Evolutionary conservation across 768 basidiomycete species (phyloP), one percentile per base, ranked within the genome.

Genomic region (Kwoniella bestiolae): DNA sequence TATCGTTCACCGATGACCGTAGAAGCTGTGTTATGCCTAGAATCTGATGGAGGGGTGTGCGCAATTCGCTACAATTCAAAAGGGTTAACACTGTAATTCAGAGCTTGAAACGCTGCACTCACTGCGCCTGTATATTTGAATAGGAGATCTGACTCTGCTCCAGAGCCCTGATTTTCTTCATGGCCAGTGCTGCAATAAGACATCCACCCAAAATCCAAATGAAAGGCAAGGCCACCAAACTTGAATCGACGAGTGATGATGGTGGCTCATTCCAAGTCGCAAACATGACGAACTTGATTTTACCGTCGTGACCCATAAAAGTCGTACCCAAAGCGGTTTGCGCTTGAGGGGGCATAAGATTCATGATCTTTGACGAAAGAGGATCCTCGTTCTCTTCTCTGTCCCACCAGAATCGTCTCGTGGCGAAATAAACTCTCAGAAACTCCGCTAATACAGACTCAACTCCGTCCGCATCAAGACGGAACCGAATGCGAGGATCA

Each of bases 21-120:
- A 80, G 62, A 1, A 78, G 46, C 35, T 74, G 69, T 1, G 79
- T 75, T 46, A 80, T 74, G 9, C 74, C 77, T 18, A 76, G 56
- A 18, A 80, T 75, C 57, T 80, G 79, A 65, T 80, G 79, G 12
- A 78, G 55, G 0, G 79, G 79, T 5, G 79, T 80, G 1, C 79
- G 71, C 21, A 80, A 64, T 41, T 80, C 77, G 52, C 76, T 78
- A 31, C 7, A 21, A n/a, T n/a, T n/a, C n/a, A n/a, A n/a, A 21
- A 44, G 28, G 56, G 18, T 6, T 25, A 7, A 32, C 32, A 66
- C 56, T 65, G 62, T 58, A 29, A 47, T 5, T 31, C 23, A 5
- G 29, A 21, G 18, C 0, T 0, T 26, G 16, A n/a, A 18, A 1
- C n/a, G 1, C 23, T 0, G 5, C 3, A 74, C 76, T 71, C 38